Base-by-base conservation (phyloP, 805 yeast genomes). In the Yarrowia sp. region DNA sequence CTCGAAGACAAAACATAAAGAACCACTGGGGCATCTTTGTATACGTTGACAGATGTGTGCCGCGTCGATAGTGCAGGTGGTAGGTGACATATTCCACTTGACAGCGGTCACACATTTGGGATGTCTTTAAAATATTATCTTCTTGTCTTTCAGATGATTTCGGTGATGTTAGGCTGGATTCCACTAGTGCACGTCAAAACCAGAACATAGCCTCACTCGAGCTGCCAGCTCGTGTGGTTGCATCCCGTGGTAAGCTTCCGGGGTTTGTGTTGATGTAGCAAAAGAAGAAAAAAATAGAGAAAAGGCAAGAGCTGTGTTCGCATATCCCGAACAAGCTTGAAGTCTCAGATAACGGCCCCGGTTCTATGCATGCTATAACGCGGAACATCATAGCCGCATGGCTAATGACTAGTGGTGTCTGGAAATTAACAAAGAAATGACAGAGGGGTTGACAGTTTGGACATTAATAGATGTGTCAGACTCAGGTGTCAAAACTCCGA, bases 21-120 rank as follows among this genome's bases (percentile, higher is more conserved):
- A 17, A 22, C 11, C 51, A 26, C 26, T 4, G 17, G 52, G 17
- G 52, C 35, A 24, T 46, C 52, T 48, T 51, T 51, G 40, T 51
- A n/a, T 9, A 33, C n/a, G 41, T n/a, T 33, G 58, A 33, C 58
- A 51, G 56, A 46, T 46, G 51, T 32, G 19, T 32, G 38, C 38
- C 54, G 54, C 54, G 54, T 48, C 54, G 54, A 48, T 48, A 48
- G 54, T 48, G 54, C 54, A 48, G 38, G 54, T 48, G 54, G 54
- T 44, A 7, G 30, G 52, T 28, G 52, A 46, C 38, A 48, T 48
- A 12, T 30, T 48, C 38, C 17, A 21, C 26, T 38, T 51, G 58
- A 51, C 41, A 33, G 58, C 41, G 58, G 41, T 26, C 58, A 33
- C 30, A 51, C 6, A 9, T 40, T 49, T 49, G 28, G 28, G 30